Evolutionary conservation across 305 asterid species (phyloP).

Genomic region (Rubia peregrina): DNA sequence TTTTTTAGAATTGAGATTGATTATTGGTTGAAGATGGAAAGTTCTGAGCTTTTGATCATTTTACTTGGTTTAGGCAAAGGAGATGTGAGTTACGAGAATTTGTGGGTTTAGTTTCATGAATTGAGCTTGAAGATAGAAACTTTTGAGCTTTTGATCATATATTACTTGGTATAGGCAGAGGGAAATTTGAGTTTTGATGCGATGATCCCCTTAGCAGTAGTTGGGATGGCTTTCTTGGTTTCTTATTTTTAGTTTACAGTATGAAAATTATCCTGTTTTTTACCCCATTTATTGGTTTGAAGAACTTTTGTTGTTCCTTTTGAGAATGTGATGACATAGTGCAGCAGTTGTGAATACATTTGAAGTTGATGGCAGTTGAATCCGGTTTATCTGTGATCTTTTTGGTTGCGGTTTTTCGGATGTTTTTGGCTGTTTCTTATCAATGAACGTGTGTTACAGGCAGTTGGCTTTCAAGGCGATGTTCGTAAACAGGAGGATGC

Average conservation of each 20-base stretch:
- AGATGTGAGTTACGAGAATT: neutral
- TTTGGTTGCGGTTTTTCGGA: too few relatives aligned
- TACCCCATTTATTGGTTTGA: neutral
- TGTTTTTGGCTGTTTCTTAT: neutral
- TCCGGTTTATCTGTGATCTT: neutral
- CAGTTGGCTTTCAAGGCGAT: constrained; percentile 76
- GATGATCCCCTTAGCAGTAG: neutral
- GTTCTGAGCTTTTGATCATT: neutral
- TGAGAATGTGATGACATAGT: neutral
- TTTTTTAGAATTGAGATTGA: neutral
- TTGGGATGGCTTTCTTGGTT: neutral
- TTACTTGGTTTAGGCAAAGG: neutral
- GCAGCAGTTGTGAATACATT: neutral
- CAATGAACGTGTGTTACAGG: constrained; percentile 28
- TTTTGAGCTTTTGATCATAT: neutral
- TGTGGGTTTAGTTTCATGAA: neutral
- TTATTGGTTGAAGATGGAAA: neutral
- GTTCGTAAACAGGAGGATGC: constrained; percentile 82
- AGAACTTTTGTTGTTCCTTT: neutral
- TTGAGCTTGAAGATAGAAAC: neutral
- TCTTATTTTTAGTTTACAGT: neutral
- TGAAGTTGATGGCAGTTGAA: neutral
- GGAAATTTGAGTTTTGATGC: neutral
- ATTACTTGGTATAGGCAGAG: neutral
- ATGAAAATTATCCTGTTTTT: neutral